Percentiles rank a stretch among this genome's conserved stretches.
Conservation (phyloP, 352 stramenopile genomes). For the Phytophthora citricola region DNA sequence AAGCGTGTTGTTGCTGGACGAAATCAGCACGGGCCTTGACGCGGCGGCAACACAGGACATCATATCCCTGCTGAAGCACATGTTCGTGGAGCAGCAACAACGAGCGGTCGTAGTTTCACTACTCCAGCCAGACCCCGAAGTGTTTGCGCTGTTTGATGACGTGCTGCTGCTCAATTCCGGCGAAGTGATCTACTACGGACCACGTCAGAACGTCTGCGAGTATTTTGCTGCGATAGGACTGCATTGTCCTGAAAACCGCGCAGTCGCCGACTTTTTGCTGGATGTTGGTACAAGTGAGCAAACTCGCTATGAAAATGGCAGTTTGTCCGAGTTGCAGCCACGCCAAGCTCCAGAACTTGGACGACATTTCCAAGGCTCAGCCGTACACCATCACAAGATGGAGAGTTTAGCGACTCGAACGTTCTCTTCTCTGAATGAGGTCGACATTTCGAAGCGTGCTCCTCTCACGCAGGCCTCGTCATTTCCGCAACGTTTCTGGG, state of each 20-base stretch:
- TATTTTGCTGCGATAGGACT: slow-evolving; percentile 54
- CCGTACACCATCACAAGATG: neutral
- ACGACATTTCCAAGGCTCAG: slow-evolving; percentile 11
- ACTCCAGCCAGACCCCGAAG: slow-evolving; percentile 28
- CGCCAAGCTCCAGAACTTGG: slow-evolving; percentile 5
- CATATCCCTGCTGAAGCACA: slow-evolving; percentile 63
- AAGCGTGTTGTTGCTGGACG: slow-evolving; percentile 65
- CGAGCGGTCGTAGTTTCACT: slow-evolving; percentile 55
- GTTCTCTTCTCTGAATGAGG: neutral
- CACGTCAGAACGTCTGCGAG: slow-evolving; percentile 30
- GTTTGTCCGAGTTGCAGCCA: neutral
- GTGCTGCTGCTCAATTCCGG: slow-evolving; percentile 82
- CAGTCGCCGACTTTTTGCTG: slow-evolving; percentile 47
- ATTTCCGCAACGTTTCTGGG: slow-evolving; percentile 30
- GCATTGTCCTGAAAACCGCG: slow-evolving; percentile 35
- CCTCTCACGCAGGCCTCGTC: neutral
- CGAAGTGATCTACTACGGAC: slow-evolving; percentile 77
- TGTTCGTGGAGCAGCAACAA: slow-evolving; percentile 40
- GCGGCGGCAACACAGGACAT: slow-evolving; percentile 61
- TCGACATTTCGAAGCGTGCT: slow-evolving; percentile 1
- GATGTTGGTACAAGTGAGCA: slow-evolving; percentile 41
- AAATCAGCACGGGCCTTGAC: slow-evolving; percentile 47
- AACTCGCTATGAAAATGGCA: slow-evolving; percentile 26
- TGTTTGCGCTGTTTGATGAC: slow-evolving; percentile 73
- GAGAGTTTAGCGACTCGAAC: neutral